Base-by-base conservation (phyloP, 352 stramenopile genomes). In the Pythium oligandrum region DNA sequence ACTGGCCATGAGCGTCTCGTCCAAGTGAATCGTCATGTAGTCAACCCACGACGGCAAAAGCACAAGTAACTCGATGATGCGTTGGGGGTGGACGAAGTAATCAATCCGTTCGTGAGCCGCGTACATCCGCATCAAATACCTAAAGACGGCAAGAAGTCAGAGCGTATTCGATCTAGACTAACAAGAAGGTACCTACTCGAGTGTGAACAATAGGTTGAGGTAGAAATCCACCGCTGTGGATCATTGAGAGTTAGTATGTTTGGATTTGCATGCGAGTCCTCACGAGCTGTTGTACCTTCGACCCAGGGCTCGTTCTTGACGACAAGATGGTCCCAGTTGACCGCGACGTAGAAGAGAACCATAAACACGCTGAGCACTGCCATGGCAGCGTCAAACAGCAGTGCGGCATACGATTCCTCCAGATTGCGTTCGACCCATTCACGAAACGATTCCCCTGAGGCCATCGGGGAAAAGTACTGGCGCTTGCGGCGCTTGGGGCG, bases 391-490 rank as follows among this genome's bases (percentile, higher is more conserved):
- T 78, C 64, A 31, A 81, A 59, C 36, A 68, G 37, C 46, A 54
- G 83, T 10, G 71, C 78, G 4, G 64, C 69, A 8, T 75, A 71
- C 33, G 78, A 86, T 36, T 79, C 80, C 58, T 89, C 76, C 7
- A 90, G 72, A 44, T 87, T 92, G 40, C 82, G 77, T 33, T 88
- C 77, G 45, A 87, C 65, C 75, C 76, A 92, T 43, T 86, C 73
- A 12, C 75, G 78, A 10, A 82, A 45, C 2, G 60, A 59, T 49
- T 92, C 82, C 10, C 66, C 79, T 1, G 62, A 57, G 31, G 66
- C 61, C 35, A 70, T 63, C 33, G 59, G 44, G 3, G 59, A 43
- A 44, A 77, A 72, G 54, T 72, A 74, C 40, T 73, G 47, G 44
- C 65, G 62, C 47, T 64, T 69, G 47, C 53, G 59, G 48, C 57